These are phyloP conservation scores for Talaromyces sp. DNA, from an alignment of 2,329 filamentous ascomycete genomes.

Conservation along the genomic window DNA sequence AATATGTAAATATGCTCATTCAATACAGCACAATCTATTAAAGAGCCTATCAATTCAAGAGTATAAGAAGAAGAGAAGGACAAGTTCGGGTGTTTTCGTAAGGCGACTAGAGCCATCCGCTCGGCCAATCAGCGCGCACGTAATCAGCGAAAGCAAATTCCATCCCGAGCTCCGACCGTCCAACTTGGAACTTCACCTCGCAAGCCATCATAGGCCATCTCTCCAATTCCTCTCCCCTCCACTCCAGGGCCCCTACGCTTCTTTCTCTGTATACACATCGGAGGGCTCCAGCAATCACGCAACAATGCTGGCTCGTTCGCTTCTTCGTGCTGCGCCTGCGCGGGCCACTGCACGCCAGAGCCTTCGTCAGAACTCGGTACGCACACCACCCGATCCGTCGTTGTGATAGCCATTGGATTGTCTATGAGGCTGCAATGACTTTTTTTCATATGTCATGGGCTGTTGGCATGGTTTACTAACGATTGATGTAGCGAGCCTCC, in stretches of 20 bases:
- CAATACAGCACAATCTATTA: not conserved
- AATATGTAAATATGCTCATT: not conserved
- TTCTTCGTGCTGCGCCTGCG: constrained; percentile 82
- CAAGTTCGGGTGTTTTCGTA: constrained; percentile 21
- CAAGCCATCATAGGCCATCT: constrained; percentile 27
- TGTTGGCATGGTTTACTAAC: constrained; percentile 33
- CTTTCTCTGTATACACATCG: constrained; percentile 29
- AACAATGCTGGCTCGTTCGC: constrained; percentile 85
- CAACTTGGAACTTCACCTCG: constrained; percentile 26
- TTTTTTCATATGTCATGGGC: constrained; percentile 22
- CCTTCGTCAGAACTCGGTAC: constrained; percentile 71
- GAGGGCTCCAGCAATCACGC: constrained; percentile 46
- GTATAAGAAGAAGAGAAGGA: not conserved
- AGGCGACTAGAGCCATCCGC: constrained; percentile 25
- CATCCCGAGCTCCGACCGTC: constrained; percentile 28
- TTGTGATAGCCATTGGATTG: constrained; percentile 29
- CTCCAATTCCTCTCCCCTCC: constrained; percentile 27
- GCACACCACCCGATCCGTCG: constrained; percentile 41
- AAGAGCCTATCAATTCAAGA: too few species aligned
- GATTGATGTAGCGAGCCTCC: constrained; percentile 56
- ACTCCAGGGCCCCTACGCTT: constrained; percentile 30
- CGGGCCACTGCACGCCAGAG: constrained; percentile 74
- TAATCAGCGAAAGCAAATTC: constrained; percentile 29
- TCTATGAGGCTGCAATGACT: constrained; percentile 29
- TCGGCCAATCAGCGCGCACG: constrained; percentile 33